Percentiles rank a stretch among this genome's conserved stretches.
These are phyloP conservation scores for Tricholoma bakamatsutake DNA, from an alignment of 768 basidiomycete genomes.

Conservation along the genomic window DNA sequence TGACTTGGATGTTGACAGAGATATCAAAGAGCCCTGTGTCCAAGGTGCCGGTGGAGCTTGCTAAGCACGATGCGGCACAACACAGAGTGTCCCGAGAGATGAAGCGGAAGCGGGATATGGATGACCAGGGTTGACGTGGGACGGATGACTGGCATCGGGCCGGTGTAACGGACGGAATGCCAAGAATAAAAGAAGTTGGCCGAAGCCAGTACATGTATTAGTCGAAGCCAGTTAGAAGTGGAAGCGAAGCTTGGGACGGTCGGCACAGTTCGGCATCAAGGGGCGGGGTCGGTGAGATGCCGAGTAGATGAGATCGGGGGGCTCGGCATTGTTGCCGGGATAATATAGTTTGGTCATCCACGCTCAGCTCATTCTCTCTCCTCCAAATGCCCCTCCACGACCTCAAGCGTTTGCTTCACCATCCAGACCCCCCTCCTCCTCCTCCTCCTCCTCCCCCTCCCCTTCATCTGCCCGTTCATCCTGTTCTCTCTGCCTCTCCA, in stretches of 20 bases:
- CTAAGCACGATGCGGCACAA: conserved; percentile 87
- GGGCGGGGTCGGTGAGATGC: background rate
- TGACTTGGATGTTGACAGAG: conserved; percentile 40
- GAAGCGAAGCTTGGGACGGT: too few relatives aligned
- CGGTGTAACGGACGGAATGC: too few relatives aligned
- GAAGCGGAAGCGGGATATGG: conserved; percentile 88
- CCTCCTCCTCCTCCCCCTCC: conserved; percentile 16
- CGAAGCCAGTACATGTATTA: too few relatives aligned
- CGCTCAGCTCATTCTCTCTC: conserved; percentile 16
- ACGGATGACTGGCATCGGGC: too few relatives aligned
- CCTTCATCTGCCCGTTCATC: conserved; percentile 10
- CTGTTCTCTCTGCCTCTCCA: conserved; percentile 5
- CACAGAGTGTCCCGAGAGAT: conserved; percentile 89
- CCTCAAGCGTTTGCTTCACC: conserved; percentile 91
- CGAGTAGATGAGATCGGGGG: background rate
- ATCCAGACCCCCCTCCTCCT: conserved; percentile 26
- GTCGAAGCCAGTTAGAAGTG: too few relatives aligned
- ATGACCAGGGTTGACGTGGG: conserved; percentile 53
- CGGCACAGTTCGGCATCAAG: too few relatives aligned
- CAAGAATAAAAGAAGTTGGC: too few relatives aligned
- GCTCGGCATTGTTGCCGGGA: background rate
- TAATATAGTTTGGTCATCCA: too few relatives aligned
- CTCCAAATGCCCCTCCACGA: conserved; percentile 78
- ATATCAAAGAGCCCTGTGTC: conserved; percentile 92
- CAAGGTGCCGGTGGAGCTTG: conserved; percentile 82